Conservation (phyloP, 2,329 filamentous ascomycete genomes). For the Paecilomyces sp. region DNA sequence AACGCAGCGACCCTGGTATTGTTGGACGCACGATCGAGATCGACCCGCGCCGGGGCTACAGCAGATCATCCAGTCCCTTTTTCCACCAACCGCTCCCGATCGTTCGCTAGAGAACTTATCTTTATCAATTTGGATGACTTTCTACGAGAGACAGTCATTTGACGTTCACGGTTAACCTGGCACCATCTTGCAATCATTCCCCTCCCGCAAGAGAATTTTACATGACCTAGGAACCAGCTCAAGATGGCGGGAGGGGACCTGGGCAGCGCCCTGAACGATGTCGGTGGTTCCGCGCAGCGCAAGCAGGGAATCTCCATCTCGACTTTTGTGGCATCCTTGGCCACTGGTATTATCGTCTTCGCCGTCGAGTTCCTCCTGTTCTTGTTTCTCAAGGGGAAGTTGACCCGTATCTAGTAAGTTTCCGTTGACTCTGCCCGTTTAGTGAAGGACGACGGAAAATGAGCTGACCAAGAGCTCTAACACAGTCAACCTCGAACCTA, state of each 20-base stretch:
- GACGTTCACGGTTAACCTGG: not conserved
- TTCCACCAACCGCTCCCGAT: no score
- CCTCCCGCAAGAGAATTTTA: not conserved
- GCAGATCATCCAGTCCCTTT: no score
- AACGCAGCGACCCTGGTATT: no score
- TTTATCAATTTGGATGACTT: not conserved
- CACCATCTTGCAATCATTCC: not conserved
- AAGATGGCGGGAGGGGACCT: constrained; percentile 17
- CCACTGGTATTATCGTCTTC: constrained; percentile 57
- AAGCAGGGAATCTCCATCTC: constrained; percentile 29
- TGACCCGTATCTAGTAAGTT: constrained; percentile 74
- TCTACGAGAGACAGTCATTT: not conserved
- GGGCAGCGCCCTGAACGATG: constrained; percentile 26
- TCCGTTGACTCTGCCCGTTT: not conserved
- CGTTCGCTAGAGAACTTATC: not conserved
- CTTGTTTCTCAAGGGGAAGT: constrained; percentile 65
- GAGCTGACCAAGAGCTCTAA: constrained; percentile 2
- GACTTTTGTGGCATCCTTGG: constrained; percentile 60
- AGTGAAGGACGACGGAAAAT: constrained; percentile 1
- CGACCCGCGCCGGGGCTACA: no score
- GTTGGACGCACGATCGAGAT: no score
- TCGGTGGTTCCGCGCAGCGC: constrained; percentile 27
- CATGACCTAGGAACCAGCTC: not conserved
- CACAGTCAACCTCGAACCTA: constrained; percentile 73
- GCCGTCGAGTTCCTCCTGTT: constrained; percentile 62